phyloP scores from a whole-genome alignment of 2,329 filamentous ascomycete genomes.

The Sarocladiaceae sp. region DNA sequence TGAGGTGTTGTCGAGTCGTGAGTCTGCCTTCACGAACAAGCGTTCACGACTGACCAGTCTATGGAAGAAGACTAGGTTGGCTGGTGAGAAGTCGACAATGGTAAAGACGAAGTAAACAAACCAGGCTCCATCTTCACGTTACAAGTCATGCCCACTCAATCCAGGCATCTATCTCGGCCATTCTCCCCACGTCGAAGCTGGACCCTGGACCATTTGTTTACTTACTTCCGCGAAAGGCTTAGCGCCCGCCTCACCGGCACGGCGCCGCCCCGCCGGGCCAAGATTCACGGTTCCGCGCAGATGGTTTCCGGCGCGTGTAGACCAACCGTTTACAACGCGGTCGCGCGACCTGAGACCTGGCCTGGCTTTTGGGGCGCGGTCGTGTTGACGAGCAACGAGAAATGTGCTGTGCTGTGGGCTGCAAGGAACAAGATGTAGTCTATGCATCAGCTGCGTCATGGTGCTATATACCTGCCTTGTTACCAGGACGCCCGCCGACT shows the following conservation, averaged over 20 bases:
- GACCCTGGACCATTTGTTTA: slow-evolving; percentile 7
- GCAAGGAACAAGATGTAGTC: not conserved
- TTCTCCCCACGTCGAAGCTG: not conserved
- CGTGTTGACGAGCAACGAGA: not conserved
- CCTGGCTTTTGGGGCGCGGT: slow-evolving; percentile 4
- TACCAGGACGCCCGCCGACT: not conserved
- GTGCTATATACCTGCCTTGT: not conserved
- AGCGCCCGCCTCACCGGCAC: slow-evolving; percentile 6
- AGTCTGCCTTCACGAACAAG: no score
- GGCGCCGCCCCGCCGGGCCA: slow-evolving; percentile 3
- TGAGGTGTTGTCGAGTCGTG: no score
- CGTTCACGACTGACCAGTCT: no score
- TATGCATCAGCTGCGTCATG: not conserved
- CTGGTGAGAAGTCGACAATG: not conserved
- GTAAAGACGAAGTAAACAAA: slow-evolving; percentile 2
- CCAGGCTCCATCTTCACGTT: not conserved
- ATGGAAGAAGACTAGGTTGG: no score
- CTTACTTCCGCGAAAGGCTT: slow-evolving; percentile 1
- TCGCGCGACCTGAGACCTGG: slow-evolving; percentile 3
- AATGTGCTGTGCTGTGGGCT: not conserved
- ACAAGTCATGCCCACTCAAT: not conserved
- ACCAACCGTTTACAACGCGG: not conserved
- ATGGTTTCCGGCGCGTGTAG: not conserved
- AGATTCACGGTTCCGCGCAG: slow-evolving; percentile 3
- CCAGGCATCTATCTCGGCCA: not conserved